A percentile compares a stretch with the other conserved stretches of the same genome.
phyloP scores from a whole-genome alignment of 176 grass and related monocot species.

The Raddia distichophylla region DNA sequence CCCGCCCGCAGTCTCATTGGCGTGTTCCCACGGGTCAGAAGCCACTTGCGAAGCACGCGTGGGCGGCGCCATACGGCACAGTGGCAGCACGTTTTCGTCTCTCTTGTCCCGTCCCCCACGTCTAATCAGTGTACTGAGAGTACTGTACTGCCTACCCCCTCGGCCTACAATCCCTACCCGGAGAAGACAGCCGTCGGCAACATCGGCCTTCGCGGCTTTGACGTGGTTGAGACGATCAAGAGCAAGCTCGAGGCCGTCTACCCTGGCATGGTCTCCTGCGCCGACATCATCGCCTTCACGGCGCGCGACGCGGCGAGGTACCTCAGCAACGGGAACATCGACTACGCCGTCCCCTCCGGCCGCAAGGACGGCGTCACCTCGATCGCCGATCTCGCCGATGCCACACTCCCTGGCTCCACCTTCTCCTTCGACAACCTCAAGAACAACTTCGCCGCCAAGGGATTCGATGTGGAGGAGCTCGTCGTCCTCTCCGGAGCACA shows the following conservation, averaged over 20 bases:
- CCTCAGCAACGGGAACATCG: slow-evolving; percentile 37
- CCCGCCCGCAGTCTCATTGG: no score
- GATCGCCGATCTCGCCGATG: background rate
- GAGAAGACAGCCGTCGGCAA: slow-evolving; percentile 43
- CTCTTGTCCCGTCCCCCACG: no score
- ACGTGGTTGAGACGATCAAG: slow-evolving; percentile 51
- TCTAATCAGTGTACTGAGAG: no score
- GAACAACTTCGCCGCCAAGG: slow-evolving; percentile 27
- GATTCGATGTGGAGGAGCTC: slow-evolving; percentile 50
- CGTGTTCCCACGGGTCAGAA: no score
- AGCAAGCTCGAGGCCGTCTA: background rate
- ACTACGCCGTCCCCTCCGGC: slow-evolving; percentile 44
- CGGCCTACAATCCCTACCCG: no score
- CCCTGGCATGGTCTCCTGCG: background rate
- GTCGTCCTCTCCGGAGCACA: slow-evolving; percentile 63
- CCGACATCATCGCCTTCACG: no score
- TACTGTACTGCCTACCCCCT: no score
- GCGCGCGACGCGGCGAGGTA: background rate
- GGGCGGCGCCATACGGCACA: no score
- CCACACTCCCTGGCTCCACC: slow-evolving; percentile 25
- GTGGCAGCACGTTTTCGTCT: no score
- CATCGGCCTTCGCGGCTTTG: slow-evolving; percentile 39
- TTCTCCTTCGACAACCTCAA: slow-evolving; percentile 25
- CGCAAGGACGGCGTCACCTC: slow-evolving; percentile 57
- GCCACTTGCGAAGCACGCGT: no score